Conservation (phyloP, 2,329 filamentous ascomycete species). For the Claviceps citrina region DNA sequence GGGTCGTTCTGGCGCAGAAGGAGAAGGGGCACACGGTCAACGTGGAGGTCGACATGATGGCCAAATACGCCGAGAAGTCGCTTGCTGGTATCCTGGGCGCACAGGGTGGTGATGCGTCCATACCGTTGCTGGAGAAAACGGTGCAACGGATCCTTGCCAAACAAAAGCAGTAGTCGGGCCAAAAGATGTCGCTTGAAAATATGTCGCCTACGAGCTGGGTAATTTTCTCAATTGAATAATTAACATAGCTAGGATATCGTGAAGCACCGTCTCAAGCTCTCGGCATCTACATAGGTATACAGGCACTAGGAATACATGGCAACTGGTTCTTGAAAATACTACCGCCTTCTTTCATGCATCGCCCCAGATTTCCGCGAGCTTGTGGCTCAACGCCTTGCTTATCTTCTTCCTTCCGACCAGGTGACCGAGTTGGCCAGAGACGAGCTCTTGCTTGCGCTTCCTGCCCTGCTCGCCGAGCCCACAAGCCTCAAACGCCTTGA, state of each 20-base stretch:
- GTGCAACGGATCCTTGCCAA: conserved; percentile 62
- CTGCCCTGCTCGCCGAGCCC: conserved; percentile 31
- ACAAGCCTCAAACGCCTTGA: conserved; percentile 51
- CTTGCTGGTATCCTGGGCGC: conserved; percentile 54
- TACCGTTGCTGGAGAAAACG: conserved; percentile 52
- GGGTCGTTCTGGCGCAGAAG: conserved; percentile 71
- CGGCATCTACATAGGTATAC: no score
- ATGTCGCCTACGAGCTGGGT: no score
- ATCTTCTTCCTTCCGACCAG: conserved; percentile 56
- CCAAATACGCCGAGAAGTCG: conserved; percentile 81
- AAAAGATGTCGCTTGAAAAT: background rate
- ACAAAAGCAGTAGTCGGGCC: conserved; percentile 15
- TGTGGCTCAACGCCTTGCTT: conserved; percentile 47
- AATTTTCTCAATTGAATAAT: no score
- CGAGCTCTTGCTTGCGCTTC: conserved; percentile 44
- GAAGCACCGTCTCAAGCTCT: no score
- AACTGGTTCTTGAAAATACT: background rate
- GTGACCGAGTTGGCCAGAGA: conserved; percentile 39
- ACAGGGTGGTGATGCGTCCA: conserved; percentile 32
- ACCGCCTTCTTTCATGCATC: conserved; percentile 20
- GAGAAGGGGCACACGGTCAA: conserved; percentile 69
- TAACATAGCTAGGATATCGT: no score
- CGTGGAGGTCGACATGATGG: conserved; percentile 80
- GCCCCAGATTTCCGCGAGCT: conserved; percentile 60
- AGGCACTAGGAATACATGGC: no score